Percentiles rank a stretch among this genome's conserved stretches.
Evolutionary conservation across 2,329 filamentous ascomycete genomes (phyloP).

Genomic region (Diaporthe velutina): DNA sequence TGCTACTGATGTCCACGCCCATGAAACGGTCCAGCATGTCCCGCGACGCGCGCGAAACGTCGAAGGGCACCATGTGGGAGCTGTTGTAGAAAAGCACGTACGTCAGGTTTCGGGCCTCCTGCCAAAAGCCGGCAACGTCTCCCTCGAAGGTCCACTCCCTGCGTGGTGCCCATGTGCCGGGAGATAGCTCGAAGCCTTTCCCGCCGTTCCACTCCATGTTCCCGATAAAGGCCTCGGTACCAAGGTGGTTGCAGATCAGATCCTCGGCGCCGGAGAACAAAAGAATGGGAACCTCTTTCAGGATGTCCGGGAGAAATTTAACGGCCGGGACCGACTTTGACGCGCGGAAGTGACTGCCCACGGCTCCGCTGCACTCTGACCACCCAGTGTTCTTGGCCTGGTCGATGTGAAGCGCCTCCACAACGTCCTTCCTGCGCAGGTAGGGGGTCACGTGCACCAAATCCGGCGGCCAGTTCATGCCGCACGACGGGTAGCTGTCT

Average conservation of each 20-base stretch:
- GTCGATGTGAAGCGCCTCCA: conserved; percentile 84
- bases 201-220: conserved; percentile 93
- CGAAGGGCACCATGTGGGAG: conserved; percentile 98
- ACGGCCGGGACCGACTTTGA: conserved; percentile 80
- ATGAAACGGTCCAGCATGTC: conserved; percentile 99
- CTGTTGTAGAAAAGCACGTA: conserved; percentile 97
- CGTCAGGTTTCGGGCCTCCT: conserved; percentile 93
- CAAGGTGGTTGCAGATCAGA: conserved; percentile 96
- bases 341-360: conserved; percentile 78
- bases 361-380: conserved; percentile 88
- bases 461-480: conserved; percentile 98
- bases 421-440: conserved; percentile 84
- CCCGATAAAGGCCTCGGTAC: conserved; percentile 90
- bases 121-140: conserved; percentile 89
- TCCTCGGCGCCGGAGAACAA: conserved; percentile 96
- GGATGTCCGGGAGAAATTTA: conserved; percentile 80
- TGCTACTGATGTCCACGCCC: conserved; percentile 88
- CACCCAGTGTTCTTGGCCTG: conserved; percentile 87
- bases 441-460: conserved; percentile 83
- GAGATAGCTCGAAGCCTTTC: conserved; percentile 89
- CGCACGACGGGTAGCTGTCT: conserved; percentile 86
- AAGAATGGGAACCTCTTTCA: conserved; percentile 82
- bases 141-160: conserved; percentile 95
- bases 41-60: conserved; percentile 85
- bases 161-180: conserved; percentile 91